These are phyloP conservation scores for Neonectria faginata DNA, from an alignment of 2,329 filamentous ascomycete species.

Conservation along the genomic window DNA sequence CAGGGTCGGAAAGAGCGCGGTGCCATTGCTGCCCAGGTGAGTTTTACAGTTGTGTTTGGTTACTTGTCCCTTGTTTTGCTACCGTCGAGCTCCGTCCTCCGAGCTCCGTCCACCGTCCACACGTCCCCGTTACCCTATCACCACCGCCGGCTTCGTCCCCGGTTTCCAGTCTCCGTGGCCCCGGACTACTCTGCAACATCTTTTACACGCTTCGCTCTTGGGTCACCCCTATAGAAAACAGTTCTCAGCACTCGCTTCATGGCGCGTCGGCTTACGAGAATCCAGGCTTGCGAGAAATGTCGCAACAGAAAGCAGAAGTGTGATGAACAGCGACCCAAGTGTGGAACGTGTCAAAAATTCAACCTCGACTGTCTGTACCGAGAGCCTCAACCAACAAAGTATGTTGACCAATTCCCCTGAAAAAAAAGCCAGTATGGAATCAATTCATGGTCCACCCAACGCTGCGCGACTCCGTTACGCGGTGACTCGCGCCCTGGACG, in stretches of 20 bases:
- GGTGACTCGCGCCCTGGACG: conserved; percentile 2
- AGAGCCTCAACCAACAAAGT: conserved; percentile 73
- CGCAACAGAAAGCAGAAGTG: conserved; percentile 72
- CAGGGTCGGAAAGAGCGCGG: conserved; percentile 53
- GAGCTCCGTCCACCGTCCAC: conserved; percentile 5
- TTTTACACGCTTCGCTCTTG: not conserved
- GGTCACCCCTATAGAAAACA: not conserved
- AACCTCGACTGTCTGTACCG: conserved; percentile 70
- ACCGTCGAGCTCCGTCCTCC: conserved; percentile 5
- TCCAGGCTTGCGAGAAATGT: conserved; percentile 69
- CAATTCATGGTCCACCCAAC: conserved; percentile 19
- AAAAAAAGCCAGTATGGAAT: conserved; percentile 15
- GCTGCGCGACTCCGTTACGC: conserved; percentile 2
- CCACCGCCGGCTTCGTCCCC: conserved; percentile 13
- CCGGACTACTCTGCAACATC: not conserved
- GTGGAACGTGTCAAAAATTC: conserved; percentile 68
- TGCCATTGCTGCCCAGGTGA: conserved; percentile 55
- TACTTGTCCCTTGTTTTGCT: not conserved
- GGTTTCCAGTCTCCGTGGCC: conserved; percentile 19
- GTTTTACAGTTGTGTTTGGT: conserved; percentile 17
- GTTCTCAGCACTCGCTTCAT: not conserved
- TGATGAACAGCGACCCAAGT: conserved; percentile 72
- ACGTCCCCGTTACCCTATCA: conserved; percentile 16
- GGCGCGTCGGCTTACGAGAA: conserved; percentile 25
- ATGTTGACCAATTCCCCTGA: conserved; percentile 48